A percentile compares a stretch with the other conserved stretches of the same genome.
Conservation (phyloP, 1,284 basidiomycete species). For the Lentinus polychrous region DNA sequence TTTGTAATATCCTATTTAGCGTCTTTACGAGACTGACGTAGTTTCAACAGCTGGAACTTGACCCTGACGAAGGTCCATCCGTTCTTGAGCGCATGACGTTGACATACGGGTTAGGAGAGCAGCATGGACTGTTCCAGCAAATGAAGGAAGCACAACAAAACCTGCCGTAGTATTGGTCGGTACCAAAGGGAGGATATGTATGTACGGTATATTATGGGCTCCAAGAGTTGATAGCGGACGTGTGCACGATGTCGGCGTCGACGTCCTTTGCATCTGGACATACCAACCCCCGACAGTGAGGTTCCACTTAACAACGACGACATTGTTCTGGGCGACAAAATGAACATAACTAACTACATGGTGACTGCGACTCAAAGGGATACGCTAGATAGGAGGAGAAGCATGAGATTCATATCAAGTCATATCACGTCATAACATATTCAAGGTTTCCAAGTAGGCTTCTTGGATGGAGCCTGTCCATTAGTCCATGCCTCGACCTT, state of each 20-base stretch:
- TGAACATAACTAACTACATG: too few relatives aligned
- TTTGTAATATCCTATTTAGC: conserved; percentile 28
- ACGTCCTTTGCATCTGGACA: too few relatives aligned
- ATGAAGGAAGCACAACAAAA: conserved; percentile 33
- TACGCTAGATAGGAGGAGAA: too few relatives aligned
- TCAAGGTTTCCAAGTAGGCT: neutral
- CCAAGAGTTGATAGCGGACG: too few relatives aligned
- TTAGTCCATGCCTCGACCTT: neutral
- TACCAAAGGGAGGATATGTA: neutral
- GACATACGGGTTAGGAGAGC: conserved; percentile 77
- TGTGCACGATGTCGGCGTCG: too few relatives aligned
- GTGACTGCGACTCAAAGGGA: too few relatives aligned
- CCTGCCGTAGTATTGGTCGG: conserved; percentile 2
- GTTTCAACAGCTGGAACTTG: conserved; percentile 51
- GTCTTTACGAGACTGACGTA: conserved; percentile 1
- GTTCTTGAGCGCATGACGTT: conserved; percentile 70
- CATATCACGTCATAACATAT: too few relatives aligned
- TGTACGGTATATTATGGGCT: neutral
- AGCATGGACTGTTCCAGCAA: conserved; percentile 61
- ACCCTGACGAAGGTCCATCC: conserved; percentile 35
- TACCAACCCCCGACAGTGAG: too few relatives aligned
- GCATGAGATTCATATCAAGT: too few relatives aligned
- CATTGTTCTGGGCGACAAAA: too few relatives aligned
- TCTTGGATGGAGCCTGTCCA: neutral
- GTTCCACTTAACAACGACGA: too few relatives aligned